Percentiles rank a stretch among this genome's conserved stretches.
Conservation (phyloP, 2,329 filamentous ascomycete species). For the Aureobasidium sp. region DNA sequence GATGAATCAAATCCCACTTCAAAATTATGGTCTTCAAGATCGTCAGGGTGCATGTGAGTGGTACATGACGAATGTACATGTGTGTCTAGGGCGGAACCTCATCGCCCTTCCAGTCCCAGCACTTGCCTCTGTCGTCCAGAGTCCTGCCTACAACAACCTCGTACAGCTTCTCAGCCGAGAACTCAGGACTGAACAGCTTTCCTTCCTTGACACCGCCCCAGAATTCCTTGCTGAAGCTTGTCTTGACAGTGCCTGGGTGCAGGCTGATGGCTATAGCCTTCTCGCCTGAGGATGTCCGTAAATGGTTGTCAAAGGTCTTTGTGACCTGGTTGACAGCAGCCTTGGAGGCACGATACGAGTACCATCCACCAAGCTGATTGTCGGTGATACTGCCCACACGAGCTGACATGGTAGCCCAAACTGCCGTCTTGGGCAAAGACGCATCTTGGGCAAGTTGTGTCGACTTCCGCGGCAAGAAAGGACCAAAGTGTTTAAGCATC, state of each 20-base stretch:
- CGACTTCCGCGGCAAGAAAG: constrained; percentile 57
- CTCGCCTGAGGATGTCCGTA: constrained; percentile 49
- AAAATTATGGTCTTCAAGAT: background rate
- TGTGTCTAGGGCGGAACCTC: constrained; percentile 48
- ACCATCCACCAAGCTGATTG: constrained; percentile 71
- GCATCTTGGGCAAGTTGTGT: constrained; percentile 29
- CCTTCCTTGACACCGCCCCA: constrained; percentile 56
- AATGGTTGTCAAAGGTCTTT: constrained; percentile 62
- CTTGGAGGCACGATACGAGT: constrained; percentile 70
- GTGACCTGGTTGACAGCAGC: constrained; percentile 63
- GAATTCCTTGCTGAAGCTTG: constrained; percentile 62
- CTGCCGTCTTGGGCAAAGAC: constrained; percentile 43
- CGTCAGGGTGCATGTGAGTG: background rate
- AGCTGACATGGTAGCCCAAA: constrained; percentile 69
- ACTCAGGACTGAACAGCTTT: constrained; percentile 59
- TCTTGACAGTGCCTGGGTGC: constrained; percentile 76
- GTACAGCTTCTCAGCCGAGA: constrained; percentile 56
- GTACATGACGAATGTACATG: background rate
- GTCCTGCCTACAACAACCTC: constrained; percentile 46
- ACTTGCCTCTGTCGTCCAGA: constrained; percentile 50
- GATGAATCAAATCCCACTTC: background rate
- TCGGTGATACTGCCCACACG: constrained; percentile 67
- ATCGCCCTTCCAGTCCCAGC: constrained; percentile 62
- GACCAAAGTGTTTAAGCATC: constrained; percentile 65
- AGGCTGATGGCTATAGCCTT: constrained; percentile 61